These are phyloP conservation scores for Theileria annulata DNA, from an alignment of 169 alveolate genomes.

Conservation along the genomic window DNA sequence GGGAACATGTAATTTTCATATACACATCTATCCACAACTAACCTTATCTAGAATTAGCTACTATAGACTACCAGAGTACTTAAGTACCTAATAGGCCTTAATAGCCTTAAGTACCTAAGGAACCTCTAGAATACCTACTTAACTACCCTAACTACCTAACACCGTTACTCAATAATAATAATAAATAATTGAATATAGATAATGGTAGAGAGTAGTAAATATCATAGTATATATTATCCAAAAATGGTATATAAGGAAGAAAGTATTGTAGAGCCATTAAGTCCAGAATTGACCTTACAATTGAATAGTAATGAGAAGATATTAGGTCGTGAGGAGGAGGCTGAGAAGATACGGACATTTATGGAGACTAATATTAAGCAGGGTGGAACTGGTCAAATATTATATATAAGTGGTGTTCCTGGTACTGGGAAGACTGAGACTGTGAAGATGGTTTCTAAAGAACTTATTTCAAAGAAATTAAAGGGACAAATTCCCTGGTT, in stretches of 20 bases:
- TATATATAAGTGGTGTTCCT: constrained; percentile 81
- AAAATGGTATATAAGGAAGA: constrained; percentile 1
- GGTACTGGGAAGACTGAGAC: constrained; percentile 85
- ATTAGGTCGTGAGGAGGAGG: constrained; percentile 74
- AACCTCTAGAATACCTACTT: no score
- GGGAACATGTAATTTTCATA: constrained; percentile 38
- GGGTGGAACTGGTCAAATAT: constrained; percentile 78
- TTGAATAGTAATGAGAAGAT: neutral
- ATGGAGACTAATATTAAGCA: constrained; percentile 76
- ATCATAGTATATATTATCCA: constrained; percentile 40
- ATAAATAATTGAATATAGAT: constrained; percentile 6
- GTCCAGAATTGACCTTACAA: neutral
- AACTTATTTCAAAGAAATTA: constrained; percentile 20
- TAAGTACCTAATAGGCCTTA: no score
- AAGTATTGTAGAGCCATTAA: neutral
- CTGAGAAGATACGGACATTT: constrained; percentile 66
- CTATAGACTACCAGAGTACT: no score
- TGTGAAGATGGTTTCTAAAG: constrained; percentile 69
- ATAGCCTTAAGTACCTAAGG: no score
- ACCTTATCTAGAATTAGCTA: no score
- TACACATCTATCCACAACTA: no score
- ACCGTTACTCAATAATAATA: no score
- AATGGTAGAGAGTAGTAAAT: constrained; percentile 61
- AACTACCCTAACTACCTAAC: no score
- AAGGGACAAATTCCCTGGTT: constrained; percentile 69